A percentile compares a stretch with the other conserved stretches of the same genome.
Evolutionary conservation across 106 monocot species (phyloP).

Genomic region (Gastrodia elata): DNA sequence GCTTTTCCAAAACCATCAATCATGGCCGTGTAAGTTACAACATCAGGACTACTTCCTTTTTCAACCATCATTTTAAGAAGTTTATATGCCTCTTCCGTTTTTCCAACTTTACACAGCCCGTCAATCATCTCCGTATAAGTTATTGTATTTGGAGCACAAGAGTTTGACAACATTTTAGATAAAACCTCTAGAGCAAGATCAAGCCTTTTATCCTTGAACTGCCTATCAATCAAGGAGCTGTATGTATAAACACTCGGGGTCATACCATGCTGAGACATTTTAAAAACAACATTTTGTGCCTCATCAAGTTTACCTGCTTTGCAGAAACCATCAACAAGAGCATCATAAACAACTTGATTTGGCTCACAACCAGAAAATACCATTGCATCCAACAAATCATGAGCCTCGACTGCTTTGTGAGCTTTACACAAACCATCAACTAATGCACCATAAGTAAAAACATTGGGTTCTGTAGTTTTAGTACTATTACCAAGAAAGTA

Average conservation of each 20-base stretch:
- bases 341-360: slow-evolving; percentile 88
- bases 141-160: slow-evolving; percentile 80
- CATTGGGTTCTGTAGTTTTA: slow-evolving; percentile 52
- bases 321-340: slow-evolving; percentile 92
- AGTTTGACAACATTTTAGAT: slow-evolving; percentile 78
- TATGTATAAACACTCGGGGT: slow-evolving; percentile 76
- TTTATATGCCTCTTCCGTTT: slow-evolving; percentile 71
- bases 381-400: slow-evolving; percentile 67
- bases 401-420: slow-evolving; percentile 70
- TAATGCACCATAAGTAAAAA: slow-evolving; percentile 91
- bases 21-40: slow-evolving; percentile 88
- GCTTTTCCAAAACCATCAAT: slow-evolving; percentile 92
- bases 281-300: slow-evolving; percentile 64
- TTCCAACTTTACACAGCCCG: slow-evolving; percentile 85
- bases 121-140: slow-evolving; percentile 98
- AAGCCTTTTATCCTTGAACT: slow-evolving; percentile 84
- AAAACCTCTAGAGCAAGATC: slow-evolving; percentile 84
- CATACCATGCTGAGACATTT: slow-evolving; percentile 59
- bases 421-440: slow-evolving; percentile 95
- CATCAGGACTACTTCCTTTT: slow-evolving; percentile 88
- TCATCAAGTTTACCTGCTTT: slow-evolving; percentile 74
- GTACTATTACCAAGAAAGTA: slow-evolving; percentile 33
- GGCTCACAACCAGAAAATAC: slow-evolving; percentile 59
- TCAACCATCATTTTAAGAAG: slow-evolving; percentile 80
- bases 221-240: slow-evolving; percentile 75